Base-by-base conservation (phyloP, 306 rosid species). In the Gynostemma pentaphyllum region DNA sequence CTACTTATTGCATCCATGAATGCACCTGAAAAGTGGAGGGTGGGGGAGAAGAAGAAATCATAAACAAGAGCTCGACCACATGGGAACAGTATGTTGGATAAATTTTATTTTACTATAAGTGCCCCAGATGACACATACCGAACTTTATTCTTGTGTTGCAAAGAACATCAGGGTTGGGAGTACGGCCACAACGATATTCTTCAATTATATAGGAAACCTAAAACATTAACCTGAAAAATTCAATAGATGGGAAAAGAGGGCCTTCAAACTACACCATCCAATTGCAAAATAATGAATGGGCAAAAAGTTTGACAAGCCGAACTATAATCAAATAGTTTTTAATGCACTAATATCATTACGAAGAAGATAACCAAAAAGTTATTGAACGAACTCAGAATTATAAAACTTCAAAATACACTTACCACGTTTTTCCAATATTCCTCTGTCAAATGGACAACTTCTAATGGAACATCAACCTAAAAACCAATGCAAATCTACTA, bases 71-170 rank as follows among this genome's bases (percentile, higher is more conserved):
- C n/a, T 27, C 32, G 2, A 62, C 47, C 21, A 62, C 19, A 46
- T 26, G 52, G 36, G 45, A 40, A 2, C 41, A 42, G 10, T 50
- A 67, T 11, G 5, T 73, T 37, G 21, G 1, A 67, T 29, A 13
- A 61, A 12, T 2, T n/a, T 3, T 70, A 30, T 19, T 39, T 32
- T 49, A 61, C 74, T 66, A 45, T 27, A 50, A 39, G 66, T 11
- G 37, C 22, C 45, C 48, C 52, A 44, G 18, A 62, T 44, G 27
- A 57, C 41, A 66, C 83, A 45, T 85, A 92, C 98, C 96, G 39
- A 92, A 88, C 77, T 92, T 92, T 72, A 88, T 86, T 79, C 98
- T 86, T 48, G 96, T 86, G 82, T 92, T 92, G 76, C 98, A 92
- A 21, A 92, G 96, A 75, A 92, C 83, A 54, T 92, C 95, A 0